Evolutionary conservation across 2,329 filamentous ascomycete species (phyloP), one percentile per base, ranked within the genome.

Genomic region (Trichophyton equinum): DNA sequence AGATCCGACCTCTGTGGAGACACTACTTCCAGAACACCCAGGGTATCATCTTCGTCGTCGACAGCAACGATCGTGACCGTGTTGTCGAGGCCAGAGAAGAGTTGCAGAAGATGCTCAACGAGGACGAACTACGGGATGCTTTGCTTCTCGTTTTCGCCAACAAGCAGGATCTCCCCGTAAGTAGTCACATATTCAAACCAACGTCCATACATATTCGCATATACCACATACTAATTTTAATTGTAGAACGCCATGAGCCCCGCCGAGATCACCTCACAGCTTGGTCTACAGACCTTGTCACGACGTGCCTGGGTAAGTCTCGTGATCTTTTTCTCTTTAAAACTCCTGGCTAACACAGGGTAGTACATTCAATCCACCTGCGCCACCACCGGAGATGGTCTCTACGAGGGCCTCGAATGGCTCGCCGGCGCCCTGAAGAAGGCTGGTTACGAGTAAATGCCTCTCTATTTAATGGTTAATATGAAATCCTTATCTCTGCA

Each of bases 21-120:
- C 94, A 97, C 80, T 99, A 99, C 83, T 99, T 97, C 86, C 91
- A 95, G 80, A 95, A 95, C 80, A 99, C 94, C 69, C 94, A 99
- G 80, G 94, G 94, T 77, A 92, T 99, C 78, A 97, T 99, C 81
- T 99, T 99, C 84, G 94, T 99, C 70, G 91, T 99, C 75, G 94
- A 99, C 81, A 92, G 88, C 81, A 96, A 96, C 80, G 94, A 99
- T 85, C 89, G 91, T 76, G 91, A 95, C 78, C 91, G 94, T 85
- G 88, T 99, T 73, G 88, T 94, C 70, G 94, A 99, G 83, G 94
- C 94, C 72, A 86, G 90, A 66, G 91, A 95, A 78, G 94, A 99
- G 79, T 82, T 99, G 73, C 89, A 95, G 78, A 88, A 94, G 76
- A 99, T 99, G 85, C 85, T 99, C 77, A 95, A 97, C 80, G 94